Conservation (phyloP, 345 rosid species). For the Acer negundo region DNA sequence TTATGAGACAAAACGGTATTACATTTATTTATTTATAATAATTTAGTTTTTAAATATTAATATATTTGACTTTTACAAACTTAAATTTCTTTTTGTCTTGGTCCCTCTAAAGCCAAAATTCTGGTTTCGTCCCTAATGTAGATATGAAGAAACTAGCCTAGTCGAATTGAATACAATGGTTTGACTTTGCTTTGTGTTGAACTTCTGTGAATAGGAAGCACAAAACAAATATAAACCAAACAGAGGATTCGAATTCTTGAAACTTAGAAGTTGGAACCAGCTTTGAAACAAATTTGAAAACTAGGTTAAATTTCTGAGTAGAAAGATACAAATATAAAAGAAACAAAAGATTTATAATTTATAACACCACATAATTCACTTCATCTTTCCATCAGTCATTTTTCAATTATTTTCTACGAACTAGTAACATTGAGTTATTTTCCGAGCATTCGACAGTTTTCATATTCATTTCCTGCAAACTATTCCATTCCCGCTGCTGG, state of each 20-base stretch:
- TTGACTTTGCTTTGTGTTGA: too few relatives aligned
- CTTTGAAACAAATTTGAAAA: background rate
- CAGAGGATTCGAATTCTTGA: background rate
- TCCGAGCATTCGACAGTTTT: background rate
- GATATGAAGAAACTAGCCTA: background rate
- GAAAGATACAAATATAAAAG: background rate
- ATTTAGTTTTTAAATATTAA: too few relatives aligned
- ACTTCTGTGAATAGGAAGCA: background rate
- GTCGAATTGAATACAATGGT: too few relatives aligned
- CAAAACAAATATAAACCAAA: background rate
- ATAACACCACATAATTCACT: slow-evolving; percentile 1
- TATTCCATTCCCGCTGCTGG: slow-evolving; percentile 51
- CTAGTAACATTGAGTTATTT: background rate
- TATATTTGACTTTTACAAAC: too few relatives aligned
- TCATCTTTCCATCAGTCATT: background rate
- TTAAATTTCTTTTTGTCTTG: too few relatives aligned
- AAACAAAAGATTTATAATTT: slow-evolving; percentile 12
- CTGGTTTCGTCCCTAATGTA: too few relatives aligned
- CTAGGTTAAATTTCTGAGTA: background rate
- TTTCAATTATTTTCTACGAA: slow-evolving; percentile 1
- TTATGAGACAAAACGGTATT: too few relatives aligned
- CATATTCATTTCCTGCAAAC: slow-evolving; percentile 49
- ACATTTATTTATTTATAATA: too few relatives aligned
- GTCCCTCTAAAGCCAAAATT: too few relatives aligned
- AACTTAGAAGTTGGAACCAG: background rate